Evolutionary conservation across 1,139 yeast species (phyloP).

Genomic region (Barnettozyma hawaiiensis): DNA sequence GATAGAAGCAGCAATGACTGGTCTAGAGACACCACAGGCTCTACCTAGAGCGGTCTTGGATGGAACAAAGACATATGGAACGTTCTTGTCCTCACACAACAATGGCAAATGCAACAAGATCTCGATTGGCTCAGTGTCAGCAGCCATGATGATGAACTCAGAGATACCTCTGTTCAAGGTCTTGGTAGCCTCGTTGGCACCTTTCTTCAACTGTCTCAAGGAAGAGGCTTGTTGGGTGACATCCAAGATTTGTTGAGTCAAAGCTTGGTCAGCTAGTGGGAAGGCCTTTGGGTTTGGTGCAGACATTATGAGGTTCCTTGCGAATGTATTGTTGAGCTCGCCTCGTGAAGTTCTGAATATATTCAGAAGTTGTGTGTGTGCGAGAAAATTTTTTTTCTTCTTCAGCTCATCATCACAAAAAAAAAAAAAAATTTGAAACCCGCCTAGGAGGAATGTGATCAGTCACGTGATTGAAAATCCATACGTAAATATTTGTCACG

Average conservation of each 20-base stretch:
- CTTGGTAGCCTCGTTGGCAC: slow-evolving; percentile 99
- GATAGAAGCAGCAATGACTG: slow-evolving; percentile 97
- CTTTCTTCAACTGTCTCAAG: slow-evolving; percentile 97
- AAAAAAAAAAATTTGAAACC: background rate
- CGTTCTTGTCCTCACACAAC: slow-evolving; percentile 98
- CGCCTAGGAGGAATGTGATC: background rate
- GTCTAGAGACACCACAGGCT: slow-evolving; percentile 99
- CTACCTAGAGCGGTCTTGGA: slow-evolving; percentile 98
- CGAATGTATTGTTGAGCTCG: slow-evolving; percentile 28
- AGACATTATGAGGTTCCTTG: slow-evolving; percentile 73
- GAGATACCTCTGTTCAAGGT: slow-evolving; percentile 99
- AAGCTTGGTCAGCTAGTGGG: slow-evolving; percentile 95
- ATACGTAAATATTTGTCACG: background rate
- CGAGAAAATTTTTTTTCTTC: slow-evolving; percentile 2
- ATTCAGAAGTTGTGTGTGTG: background rate
- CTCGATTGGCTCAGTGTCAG: slow-evolving; percentile 99
- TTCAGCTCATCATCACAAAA: slow-evolving; percentile 2
- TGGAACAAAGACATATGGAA: slow-evolving; percentile 97
- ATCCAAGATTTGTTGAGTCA: slow-evolving; percentile 95
- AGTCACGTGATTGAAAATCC: background rate
- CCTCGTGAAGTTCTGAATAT: slow-evolving; percentile 16
- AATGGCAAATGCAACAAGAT: slow-evolving; percentile 96
- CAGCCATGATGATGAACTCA: slow-evolving; percentile 99
- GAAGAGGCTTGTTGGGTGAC: slow-evolving; percentile 97
- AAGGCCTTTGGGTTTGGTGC: slow-evolving; percentile 94